phyloP scores from a whole-genome alignment of 2,329 filamentous ascomycete species.

The Calonectria fujianensis region DNA sequence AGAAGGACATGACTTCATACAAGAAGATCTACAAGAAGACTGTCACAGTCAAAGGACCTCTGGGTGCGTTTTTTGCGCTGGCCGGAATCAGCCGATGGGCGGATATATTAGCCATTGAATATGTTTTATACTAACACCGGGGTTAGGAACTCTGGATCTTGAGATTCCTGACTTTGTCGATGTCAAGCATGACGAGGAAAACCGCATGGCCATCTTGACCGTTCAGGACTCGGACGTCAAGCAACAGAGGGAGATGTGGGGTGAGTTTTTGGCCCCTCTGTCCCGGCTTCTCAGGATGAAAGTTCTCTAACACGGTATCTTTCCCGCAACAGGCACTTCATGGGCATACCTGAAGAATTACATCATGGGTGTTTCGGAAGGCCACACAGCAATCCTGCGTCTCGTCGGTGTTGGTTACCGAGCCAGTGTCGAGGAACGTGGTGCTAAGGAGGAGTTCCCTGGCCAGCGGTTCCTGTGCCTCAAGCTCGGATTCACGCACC shows the following conservation, averaged over 20 bases:
- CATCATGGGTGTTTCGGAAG: conserved; percentile 95
- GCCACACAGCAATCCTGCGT: conserved; percentile 93
- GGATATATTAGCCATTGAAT: conserved; percentile 5
- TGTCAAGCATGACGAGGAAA: conserved; percentile 79
- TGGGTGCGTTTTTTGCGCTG: conserved; percentile 73
- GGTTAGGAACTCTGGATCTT: conserved; percentile 82
- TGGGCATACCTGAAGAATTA: conserved; percentile 93
- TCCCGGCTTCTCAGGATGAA: neutral
- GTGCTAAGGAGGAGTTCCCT: conserved; percentile 83
- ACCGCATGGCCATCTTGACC: conserved; percentile 79
- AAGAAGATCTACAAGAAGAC: conserved; percentile 78
- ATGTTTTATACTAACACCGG: conserved; percentile 42
- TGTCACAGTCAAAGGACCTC: conserved; percentile 86
- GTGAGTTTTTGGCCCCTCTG: conserved; percentile 67
- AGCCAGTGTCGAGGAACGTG: conserved; percentile 87
- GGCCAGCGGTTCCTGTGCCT: conserved; percentile 93
- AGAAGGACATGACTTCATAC: conserved; percentile 75
- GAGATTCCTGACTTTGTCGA: conserved; percentile 86
- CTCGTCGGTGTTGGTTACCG: conserved; percentile 97
- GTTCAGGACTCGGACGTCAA: conserved; percentile 81
- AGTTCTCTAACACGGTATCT: conserved; percentile 36
- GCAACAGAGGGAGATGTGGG: conserved; percentile 97
- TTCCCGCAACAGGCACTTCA: conserved; percentile 79
- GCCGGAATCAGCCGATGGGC: neutral
- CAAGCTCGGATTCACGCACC: conserved; percentile 97